A percentile compares a stretch with the other conserved stretches of the same genome.
phyloP scores from a whole-genome alignment of 1,284 basidiomycete species.

The Leccinum cinnamomeum region DNA sequence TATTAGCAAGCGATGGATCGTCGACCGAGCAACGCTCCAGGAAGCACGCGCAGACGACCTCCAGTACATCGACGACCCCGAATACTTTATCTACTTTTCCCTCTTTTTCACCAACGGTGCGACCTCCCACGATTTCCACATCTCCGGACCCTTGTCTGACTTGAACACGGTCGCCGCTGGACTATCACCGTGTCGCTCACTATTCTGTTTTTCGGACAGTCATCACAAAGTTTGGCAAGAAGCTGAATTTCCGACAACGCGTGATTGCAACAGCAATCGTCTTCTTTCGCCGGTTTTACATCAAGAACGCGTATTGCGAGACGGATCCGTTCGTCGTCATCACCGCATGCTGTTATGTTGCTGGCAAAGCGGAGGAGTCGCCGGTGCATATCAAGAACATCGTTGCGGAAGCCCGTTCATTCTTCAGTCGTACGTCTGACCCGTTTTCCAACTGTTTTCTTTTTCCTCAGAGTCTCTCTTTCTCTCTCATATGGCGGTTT shows the following conservation, averaged over 20 bases:
- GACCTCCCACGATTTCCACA: too few species aligned
- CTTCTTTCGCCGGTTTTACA: slow-evolving; percentile 93
- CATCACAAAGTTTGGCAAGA: slow-evolving; percentile 86
- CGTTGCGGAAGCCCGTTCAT: slow-evolving; percentile 76
- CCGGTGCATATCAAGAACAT: slow-evolving; percentile 88
- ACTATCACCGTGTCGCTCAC: too few species aligned
- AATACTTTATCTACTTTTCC: too few species aligned
- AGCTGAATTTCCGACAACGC: slow-evolving; percentile 80
- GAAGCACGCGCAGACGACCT: too few species aligned
- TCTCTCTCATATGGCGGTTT: not conserved
- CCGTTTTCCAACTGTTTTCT: not conserved
- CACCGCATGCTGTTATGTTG: slow-evolving; percentile 92
- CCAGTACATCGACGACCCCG: too few species aligned
- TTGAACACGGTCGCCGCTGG: too few species aligned
- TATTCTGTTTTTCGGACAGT: slow-evolving; percentile 43
- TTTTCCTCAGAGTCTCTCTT: not conserved
- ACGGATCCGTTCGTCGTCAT: slow-evolving; percentile 93
- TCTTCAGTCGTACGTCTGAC: slow-evolving; percentile 70
- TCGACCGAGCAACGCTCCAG: too few species aligned
- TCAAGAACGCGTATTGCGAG: slow-evolving; percentile 91
- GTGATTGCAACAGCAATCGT: slow-evolving; percentile 92
- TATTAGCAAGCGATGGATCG: not conserved
- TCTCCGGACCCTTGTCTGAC: too few species aligned
- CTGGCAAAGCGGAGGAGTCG: slow-evolving; percentile 82
- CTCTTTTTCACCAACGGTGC: too few species aligned